Evolutionary conservation across 495 filamentous ascomycete genomes (phyloP).

Genomic region (Penicillium riverlandense): DNA sequence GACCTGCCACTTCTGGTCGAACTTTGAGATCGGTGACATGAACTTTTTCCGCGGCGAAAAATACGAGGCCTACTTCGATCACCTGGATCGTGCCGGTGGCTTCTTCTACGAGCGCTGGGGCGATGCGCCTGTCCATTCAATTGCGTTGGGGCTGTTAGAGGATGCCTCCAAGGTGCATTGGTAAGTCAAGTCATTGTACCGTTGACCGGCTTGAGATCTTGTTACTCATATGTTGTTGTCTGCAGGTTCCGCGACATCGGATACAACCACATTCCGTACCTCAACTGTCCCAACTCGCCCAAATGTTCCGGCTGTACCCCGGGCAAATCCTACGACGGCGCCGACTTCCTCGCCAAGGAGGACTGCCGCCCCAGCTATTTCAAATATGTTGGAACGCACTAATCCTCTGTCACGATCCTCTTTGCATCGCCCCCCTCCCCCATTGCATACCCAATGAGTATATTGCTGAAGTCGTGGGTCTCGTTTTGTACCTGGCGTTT

Average conservation of each 20-base stretch:
- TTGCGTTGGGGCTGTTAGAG: constrained; percentile 90
- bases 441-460: constrained; percentile 22
- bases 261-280: constrained; percentile 97
- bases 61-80: constrained; percentile 95
- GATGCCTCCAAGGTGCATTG: constrained; percentile 90
- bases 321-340: constrained; percentile 83
- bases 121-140: constrained; percentile 94
- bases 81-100: constrained; percentile 86
- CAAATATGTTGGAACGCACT: constrained; percentile 83
- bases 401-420: constrained; percentile 15
- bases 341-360: constrained; percentile 73
- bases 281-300: constrained; percentile 94
- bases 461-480: constrained; percentile 9
- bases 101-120: constrained; percentile 99
- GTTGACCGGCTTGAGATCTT: no score
- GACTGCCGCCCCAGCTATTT: constrained; percentile 98
- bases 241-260: constrained; percentile 97
- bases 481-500: constrained; percentile 23
- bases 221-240: not conserved
- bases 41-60: constrained; percentile 85
- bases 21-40: constrained; percentile 97
- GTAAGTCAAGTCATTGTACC: constrained; percentile 43
- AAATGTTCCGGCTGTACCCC: constrained; percentile 87
- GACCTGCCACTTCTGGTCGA: constrained; percentile 99
- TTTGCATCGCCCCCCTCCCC: constrained; percentile 14